Evolutionary conservation across 1,139 yeast genomes (phyloP).

Genomic region (Yamadazyma dushanensis): DNA sequence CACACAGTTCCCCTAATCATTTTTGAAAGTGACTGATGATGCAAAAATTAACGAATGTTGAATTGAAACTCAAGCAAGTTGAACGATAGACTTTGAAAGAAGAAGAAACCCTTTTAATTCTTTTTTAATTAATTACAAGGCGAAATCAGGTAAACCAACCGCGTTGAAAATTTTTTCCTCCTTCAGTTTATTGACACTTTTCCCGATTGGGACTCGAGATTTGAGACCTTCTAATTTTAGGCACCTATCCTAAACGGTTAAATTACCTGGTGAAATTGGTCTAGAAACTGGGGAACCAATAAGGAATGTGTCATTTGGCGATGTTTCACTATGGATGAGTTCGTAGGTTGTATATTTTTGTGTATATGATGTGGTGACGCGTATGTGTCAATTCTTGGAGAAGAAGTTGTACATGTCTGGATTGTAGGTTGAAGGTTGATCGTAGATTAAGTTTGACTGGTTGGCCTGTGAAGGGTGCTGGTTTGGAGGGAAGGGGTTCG

Average conservation of each 20-base stretch:
- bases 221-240: slow-evolving; percentile 6
- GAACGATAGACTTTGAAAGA: neutral
- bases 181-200: slow-evolving; percentile 13
- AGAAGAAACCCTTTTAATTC: neutral
- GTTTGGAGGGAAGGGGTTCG: slow-evolving; percentile 6
- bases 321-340: no score
- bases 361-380: no score
- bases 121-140: slow-evolving; percentile 1
- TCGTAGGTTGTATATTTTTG: no score
- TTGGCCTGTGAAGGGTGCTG: slow-evolving; percentile 6
- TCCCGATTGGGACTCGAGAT: slow-evolving; percentile 11
- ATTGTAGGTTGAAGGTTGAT: slow-evolving; percentile 49
- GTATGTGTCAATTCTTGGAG: slow-evolving; percentile 19
- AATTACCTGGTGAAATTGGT: no score
- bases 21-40: neutral
- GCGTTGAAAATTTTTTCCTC: slow-evolving; percentile 16
- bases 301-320: no score
- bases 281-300: no score
- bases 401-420: slow-evolving; percentile 50
- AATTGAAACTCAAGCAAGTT: neutral
- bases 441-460: slow-evolving; percentile 32
- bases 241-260: no score
- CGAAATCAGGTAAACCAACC: slow-evolving; percentile 4
- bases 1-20: slow-evolving; percentile 5
- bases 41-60: neutral